Evolutionary conservation across 495 filamentous ascomycete genomes (phyloP).

Genomic region (Aspergillus sclerotioniger): DNA sequence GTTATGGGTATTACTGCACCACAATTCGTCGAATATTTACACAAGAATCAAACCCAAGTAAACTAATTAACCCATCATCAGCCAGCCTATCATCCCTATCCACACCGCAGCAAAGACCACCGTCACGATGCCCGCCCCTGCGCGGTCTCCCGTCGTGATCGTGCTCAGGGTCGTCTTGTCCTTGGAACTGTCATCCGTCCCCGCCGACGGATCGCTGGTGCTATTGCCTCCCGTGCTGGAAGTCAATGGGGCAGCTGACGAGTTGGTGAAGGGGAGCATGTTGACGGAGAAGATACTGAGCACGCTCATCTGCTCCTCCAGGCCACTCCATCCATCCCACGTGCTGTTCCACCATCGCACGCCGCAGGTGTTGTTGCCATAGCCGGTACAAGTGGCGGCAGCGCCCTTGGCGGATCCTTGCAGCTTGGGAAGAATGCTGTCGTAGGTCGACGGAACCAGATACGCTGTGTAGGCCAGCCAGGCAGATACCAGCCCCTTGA

Average conservation of each 20-base stretch:
- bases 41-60: too few relatives aligned
- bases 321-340: conserved; percentile 60
- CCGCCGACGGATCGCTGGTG: conserved; percentile 16
- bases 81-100: conserved; percentile 38
- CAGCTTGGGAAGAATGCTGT: conserved; percentile 61
- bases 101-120: conserved; percentile 49
- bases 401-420: conserved; percentile 63
- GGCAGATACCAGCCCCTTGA: conserved; percentile 67
- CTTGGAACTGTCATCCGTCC: neutral
- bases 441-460: conserved; percentile 60
- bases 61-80: conserved; percentile 5
- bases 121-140: conserved; percentile 62
- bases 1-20: too few relatives aligned
- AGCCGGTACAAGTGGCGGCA: conserved; percentile 61
- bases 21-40: too few relatives aligned
- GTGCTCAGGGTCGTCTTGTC: neutral
- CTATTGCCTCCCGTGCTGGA: conserved; percentile 22
- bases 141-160: conserved; percentile 52
- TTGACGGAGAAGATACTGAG: conserved; percentile 7
- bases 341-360: conserved; percentile 60
- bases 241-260: conserved; percentile 7
- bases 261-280: neutral
- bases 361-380: conserved; percentile 61
- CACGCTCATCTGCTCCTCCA: conserved; percentile 37
- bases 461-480: conserved; percentile 60